These are phyloP conservation scores for Aristolochia contorta DNA, from an alignment of 164 flowering plant species.

Conservation along the genomic window DNA sequence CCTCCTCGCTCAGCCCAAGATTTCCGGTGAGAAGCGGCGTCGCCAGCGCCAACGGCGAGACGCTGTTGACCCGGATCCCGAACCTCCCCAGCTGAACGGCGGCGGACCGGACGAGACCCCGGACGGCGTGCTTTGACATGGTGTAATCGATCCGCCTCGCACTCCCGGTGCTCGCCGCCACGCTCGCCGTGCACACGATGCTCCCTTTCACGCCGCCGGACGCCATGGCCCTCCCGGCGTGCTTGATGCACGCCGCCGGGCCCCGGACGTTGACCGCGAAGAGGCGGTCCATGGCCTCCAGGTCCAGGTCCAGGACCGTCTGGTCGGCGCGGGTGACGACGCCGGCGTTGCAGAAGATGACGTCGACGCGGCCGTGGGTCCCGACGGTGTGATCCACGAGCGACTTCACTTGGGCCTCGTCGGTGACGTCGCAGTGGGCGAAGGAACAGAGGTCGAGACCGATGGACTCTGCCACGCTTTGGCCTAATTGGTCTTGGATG, in stretches of 20 bases:
- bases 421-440: slow-evolving; percentile 10
- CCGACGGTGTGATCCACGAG: slow-evolving; percentile 2
- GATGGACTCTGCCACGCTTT: slow-evolving; percentile 34
- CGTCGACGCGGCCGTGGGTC: slow-evolving; percentile 4
- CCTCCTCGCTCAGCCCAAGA: slow-evolving; percentile 18
- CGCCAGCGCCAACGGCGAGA: slow-evolving; percentile 70
- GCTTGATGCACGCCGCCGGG: slow-evolving; percentile 63
- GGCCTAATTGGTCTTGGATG: slow-evolving; percentile 50
- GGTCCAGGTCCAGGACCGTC: slow-evolving; percentile 43
- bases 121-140: slow-evolving; percentile 75
- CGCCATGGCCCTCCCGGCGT: slow-evolving; percentile 84
- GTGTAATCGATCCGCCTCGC: slow-evolving; percentile 59
- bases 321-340: slow-evolving; percentile 1
- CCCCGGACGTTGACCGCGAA: slow-evolving; percentile 78
- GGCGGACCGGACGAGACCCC: slow-evolving; percentile 64
- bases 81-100: slow-evolving; percentile 73
- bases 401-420: slow-evolving; percentile 3
- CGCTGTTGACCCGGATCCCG: slow-evolving; percentile 82
- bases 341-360: slow-evolving; percentile 13
- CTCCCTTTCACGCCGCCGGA: slow-evolving; percentile 44
- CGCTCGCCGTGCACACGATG: slow-evolving; percentile 54
- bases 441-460: slow-evolving; percentile 43
- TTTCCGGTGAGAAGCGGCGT: slow-evolving; percentile 11
- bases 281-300: slow-evolving; percentile 47
- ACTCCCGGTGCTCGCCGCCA: slow-evolving; percentile 45